A percentile compares a stretch with the other conserved stretches of the same genome.
Conservation (phyloP, 2,329 filamentous ascomycete genomes). For the Talaromyces sp. region DNA sequence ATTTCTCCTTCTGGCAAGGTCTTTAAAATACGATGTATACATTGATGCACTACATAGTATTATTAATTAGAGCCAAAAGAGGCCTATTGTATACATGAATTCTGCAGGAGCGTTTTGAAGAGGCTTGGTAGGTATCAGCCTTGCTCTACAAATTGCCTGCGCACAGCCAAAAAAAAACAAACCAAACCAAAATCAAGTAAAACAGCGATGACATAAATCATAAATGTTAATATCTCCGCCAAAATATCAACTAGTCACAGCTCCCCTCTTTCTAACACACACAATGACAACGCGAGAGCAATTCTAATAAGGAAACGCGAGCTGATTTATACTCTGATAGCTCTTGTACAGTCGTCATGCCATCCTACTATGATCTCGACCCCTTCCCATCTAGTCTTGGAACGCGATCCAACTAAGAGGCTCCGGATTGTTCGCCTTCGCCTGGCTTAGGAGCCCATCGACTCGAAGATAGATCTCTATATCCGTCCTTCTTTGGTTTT, state of each 20-base stretch:
- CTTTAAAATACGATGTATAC: background rate
- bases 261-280: background rate
- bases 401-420: background rate
- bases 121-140: background rate
- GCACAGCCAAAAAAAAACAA: no score
- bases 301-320: background rate
- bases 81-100: background rate
- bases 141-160: no score
- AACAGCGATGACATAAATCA: background rate
- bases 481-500: background rate
- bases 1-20: background rate
- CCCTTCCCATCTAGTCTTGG: background rate
- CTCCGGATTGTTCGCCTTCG: background rate
- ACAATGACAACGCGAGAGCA: background rate
- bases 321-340: background rate
- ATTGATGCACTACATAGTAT: background rate
- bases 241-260: background rate
- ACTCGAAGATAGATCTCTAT: background rate
- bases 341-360: background rate
- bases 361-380: background rate
- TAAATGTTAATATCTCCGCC: background rate
- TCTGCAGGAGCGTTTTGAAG: background rate
- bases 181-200: no score
- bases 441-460: background rate
- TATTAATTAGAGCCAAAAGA: no score